phyloP scores from a whole-genome alignment of 2,329 filamentous ascomycete genomes.

The Neurospora sp. region DNA sequence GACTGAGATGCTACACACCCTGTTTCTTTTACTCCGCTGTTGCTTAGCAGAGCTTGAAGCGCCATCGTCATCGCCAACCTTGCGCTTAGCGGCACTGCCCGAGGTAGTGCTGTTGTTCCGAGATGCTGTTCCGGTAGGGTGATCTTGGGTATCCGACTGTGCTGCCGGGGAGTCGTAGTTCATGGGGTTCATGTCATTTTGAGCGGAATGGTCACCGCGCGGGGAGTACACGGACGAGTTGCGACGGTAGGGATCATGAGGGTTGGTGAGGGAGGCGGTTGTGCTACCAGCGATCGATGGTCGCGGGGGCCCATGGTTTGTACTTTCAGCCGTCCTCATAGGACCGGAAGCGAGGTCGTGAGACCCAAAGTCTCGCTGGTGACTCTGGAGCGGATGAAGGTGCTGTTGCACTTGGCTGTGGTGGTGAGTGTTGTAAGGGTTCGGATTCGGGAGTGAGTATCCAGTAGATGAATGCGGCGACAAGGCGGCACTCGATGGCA shows the following conservation, averaged over 20 bases:
- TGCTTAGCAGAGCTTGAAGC: constrained; percentile 31
- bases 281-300: background rate
- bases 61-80: constrained; percentile 34
- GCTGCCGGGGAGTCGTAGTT: constrained; percentile 8
- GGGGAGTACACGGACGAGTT: constrained; percentile 23
- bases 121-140: constrained; percentile 17
- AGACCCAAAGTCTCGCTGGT: constrained; percentile 8
- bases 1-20: constrained; percentile 28
- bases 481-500: constrained; percentile 5
- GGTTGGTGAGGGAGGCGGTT: constrained; percentile 9
- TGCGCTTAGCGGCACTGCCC: constrained; percentile 24
- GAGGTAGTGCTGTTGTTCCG: constrained; percentile 6
- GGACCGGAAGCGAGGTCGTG: constrained; percentile 1
- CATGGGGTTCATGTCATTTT: constrained; percentile 6
- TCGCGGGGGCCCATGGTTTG: background rate
- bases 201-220: constrained; percentile 41
- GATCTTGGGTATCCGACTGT: constrained; percentile 18
- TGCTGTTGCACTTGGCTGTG: background rate
- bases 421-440: background rate
- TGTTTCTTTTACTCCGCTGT: constrained; percentile 50
- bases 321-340: background rate
- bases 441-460: background rate
- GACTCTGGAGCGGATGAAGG: constrained; percentile 4
- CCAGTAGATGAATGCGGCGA: constrained; percentile 13
- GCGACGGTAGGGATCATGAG: constrained; percentile 16